Evolutionary conservation across 768 basidiomycete species (phyloP), one percentile per base, ranked within the genome.

Genomic region (Gyrodon lividus): DNA sequence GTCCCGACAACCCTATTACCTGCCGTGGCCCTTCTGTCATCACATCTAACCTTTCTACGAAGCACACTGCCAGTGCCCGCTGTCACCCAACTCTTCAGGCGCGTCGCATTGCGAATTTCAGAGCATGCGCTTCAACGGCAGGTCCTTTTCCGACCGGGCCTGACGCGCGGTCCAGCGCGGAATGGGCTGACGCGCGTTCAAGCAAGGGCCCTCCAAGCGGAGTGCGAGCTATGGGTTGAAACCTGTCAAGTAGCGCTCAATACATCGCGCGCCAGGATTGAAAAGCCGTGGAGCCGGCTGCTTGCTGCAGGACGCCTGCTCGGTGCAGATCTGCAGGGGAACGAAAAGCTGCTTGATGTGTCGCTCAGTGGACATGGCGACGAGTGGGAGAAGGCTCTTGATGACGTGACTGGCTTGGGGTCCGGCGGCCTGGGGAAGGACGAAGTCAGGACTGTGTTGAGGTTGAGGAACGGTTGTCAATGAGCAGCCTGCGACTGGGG

Each of bases 181-280:
- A 44, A 47, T 6, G 59, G 56, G 39, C 48, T 70, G 20, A 58
- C 64, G 30, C 65, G 55, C 4, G 19, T 48, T 3, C 86, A 91
- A 48, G 89, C 86, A 5, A 77, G 74, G 52, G 70, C 72, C 19
- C 76, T 96, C 19, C 74, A 74, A 19, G 78, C 79, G 1, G 94
- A 98, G 67, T 83, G 82, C 72, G 79, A 84, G 62, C 76, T 92
- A 43, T 93, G 94, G 93, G 77, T 86, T 5, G 87, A 91, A 69
- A 87, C 89, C 6, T 89, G 84, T 52, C 79, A 81, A 23, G 69
- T 73, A 19, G 86, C 83, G 2, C 69, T 92, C 34, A 64, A 54
- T n/a, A 59, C 58, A n/a, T 67, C 68, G 17, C 76, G 66, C 58
- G 72, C 68, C 46, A 78, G 83, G 16, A 77, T 86, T 1, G 86